Base-by-base conservation (phyloP, 331 rosid species). In the Quercus lobata region DNA sequence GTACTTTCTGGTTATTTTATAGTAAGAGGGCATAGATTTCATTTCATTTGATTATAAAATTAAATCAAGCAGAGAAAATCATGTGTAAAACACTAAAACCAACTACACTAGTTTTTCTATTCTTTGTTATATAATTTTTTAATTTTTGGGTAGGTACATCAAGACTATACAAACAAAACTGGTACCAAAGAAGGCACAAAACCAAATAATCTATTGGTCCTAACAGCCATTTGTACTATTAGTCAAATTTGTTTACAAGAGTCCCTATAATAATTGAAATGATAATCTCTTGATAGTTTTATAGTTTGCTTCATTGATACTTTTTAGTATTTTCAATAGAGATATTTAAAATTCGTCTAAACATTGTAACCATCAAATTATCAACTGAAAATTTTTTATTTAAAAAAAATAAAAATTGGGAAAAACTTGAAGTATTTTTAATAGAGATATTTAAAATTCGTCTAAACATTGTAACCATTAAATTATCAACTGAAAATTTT, bases 221-320 rank as follows among this genome's bases (percentile, higher is more conserved):
- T 9, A 34, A 68, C 53, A n/a, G 25, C 72, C 11, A 14, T 19
- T 6, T 63, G n/a, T 63, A 27, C 69, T 25, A 27, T 14, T 49
- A 24, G 14, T 29, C 30, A 15, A 63, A 14, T 63, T 5, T 18
- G 30, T 29, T 27, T 29, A 27, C 41, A 29, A 14, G 41, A 29
- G 19, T 11, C 70, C 5, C 11, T 5, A 14, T 10, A 5, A 3
- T 1, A 49, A 49, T 49, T 49, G 55, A 49, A 49, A 49, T 14
- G 5, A 14, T 49, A 49, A 14, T 11, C 18, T 46, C 1, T 46
- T 46, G 9, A 9, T 2, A 9, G 14, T 41, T 3, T 41, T 41
- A 1, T 0, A 2, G 0, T 8, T 8, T 37, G 1, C 0, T 37
- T 37, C 0, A 9, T 9, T 41, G 0, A 9, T 41, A 41, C 1